phyloP scores from a whole-genome alignment of 352 stramenopile species.

The Phytophthora palmivora region DNA sequence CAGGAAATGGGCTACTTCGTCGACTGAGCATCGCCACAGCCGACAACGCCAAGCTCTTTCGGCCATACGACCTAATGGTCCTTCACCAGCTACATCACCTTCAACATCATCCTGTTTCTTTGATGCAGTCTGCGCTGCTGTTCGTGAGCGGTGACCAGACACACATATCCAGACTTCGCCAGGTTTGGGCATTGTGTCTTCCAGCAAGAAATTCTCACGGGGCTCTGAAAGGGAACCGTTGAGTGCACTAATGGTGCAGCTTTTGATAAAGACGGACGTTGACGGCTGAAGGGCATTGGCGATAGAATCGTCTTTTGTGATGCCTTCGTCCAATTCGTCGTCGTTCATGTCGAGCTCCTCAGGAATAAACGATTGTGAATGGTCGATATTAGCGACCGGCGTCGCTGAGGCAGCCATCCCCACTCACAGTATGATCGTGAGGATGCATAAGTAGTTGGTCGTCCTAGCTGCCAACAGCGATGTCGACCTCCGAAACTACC shows the following conservation, averaged over 20 bases:
- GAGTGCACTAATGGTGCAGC: slow-evolving; percentile 60
- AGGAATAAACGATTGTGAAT: slow-evolving; percentile 18
- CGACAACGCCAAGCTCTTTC: slow-evolving; percentile 31
- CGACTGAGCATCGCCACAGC: slow-evolving; percentile 39
- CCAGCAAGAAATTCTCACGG: slow-evolving; percentile 66
- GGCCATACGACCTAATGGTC: slow-evolving; percentile 8
- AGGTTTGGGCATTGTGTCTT: slow-evolving; percentile 81
- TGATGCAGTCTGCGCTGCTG: slow-evolving; percentile 35
- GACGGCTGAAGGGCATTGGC: slow-evolving; percentile 15
- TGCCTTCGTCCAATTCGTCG: slow-evolving; percentile 9
- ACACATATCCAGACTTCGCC: slow-evolving; percentile 81
- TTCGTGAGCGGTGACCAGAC: slow-evolving; percentile 56
- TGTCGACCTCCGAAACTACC: slow-evolving; percentile 71
- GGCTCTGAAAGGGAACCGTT: slow-evolving; percentile 45
- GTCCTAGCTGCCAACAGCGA: slow-evolving; percentile 66
- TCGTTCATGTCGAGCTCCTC: slow-evolving; percentile 20
- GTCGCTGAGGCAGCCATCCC: slow-evolving; percentile 24
- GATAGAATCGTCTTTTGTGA: slow-evolving; percentile 18
- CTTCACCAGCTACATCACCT: slow-evolving; percentile 2
- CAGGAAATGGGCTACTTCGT: slow-evolving; percentile 40
- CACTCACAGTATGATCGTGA: slow-evolving; percentile 54
- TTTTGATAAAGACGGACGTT: slow-evolving; percentile 57
- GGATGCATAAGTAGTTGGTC: slow-evolving; percentile 54
- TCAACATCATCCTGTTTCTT: slow-evolving; percentile 37
- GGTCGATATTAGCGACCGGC: not conserved